Percentiles rank a stretch among this genome's conserved stretches.
Evolutionary conservation across 2,329 filamentous ascomycete genomes (phyloP).

Genomic region (Hypoxylon sp.): DNA sequence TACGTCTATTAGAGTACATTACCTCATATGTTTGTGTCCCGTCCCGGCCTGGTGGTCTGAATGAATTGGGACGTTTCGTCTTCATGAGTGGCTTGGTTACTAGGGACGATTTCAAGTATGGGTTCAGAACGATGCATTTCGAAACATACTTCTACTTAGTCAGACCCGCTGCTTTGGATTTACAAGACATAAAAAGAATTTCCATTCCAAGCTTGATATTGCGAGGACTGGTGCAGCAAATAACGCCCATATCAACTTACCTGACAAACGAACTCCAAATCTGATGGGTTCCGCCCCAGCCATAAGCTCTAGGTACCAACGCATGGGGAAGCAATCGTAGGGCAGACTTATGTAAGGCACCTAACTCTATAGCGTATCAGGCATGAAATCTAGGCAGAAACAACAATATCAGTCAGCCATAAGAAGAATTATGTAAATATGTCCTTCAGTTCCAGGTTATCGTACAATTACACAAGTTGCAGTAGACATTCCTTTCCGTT

Average conservation of each 20-base stretch:
- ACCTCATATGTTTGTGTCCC: neutral
- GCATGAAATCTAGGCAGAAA: neutral
- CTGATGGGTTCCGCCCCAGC: no score
- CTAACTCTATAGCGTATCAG: neutral
- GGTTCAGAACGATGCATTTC: neutral
- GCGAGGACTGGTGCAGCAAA: neutral
- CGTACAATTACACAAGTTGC: neutral
- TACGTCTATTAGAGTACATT: no score
- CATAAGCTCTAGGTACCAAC: neutral
- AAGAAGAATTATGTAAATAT: neutral
- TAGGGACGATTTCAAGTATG: no score
- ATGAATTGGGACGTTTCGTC: neutral
- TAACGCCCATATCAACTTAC: neutral
- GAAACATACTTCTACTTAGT: neutral
- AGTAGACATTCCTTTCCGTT: conserved; percentile 2
- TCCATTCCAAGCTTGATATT: neutral
- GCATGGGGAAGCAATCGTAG: no score
- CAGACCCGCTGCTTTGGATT: neutral
- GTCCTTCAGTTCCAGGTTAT: neutral
- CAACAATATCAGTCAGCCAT: neutral
- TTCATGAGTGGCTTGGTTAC: neutral
- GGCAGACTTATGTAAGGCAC: neutral
- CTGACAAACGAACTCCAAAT: neutral
- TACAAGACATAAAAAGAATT: neutral
- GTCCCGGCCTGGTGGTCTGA: neutral